Base-by-base conservation (phyloP, 805 yeast genomes). In the Candida qinlingensis region DNA sequence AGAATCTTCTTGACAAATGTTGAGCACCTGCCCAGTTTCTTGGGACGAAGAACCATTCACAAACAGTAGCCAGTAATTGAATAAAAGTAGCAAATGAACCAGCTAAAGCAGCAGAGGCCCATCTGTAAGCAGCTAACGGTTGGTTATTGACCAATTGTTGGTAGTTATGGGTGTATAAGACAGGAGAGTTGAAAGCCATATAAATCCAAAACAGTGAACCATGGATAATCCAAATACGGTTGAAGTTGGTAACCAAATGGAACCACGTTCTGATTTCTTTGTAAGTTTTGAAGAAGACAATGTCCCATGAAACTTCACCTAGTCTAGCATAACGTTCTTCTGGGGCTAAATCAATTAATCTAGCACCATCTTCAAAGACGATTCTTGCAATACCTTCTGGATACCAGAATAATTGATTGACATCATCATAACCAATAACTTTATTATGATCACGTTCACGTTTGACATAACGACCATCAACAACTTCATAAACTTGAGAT, bases 11-110 rank as follows among this genome's bases (percentile, higher is more conserved):
- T 37, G 89, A 73, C 65, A 94, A 79, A 68, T 87, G 97, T 73
- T 92, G 98, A 68, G 98, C 97, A 71, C 99, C 99, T 35, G 98
- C 96, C 98, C 98, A 94, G 60, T 85, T 81, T 72, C 98, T 85
- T 58, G 99, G 99, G 53, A 94, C 98, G 62, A 90, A 94, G 66
- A 83, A 74, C 96, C 96, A 92, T 72, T 94, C 99, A 62, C 87
- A 80, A 36, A 90, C 50, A 30, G 98, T 91, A 44, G 99, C 99
- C 50, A 79, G 58, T 51, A 94, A 76, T 72, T 94, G 96, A 61
- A 94, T 80, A 44, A 79, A 65, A 52, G 83, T 71, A 46, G 97
- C 98, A 59, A 92, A 75, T 44, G 86, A 70, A 76, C 99, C 99
- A 71, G 92, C 98, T 59, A 91, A 74, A 46, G 96, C 96, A 56